Percentiles rank a stretch among this genome's conserved stretches.
These are phyloP conservation scores for Penicillium corylophilum DNA, from an alignment of 2,329 filamentous ascomycete genomes.

Conservation along the genomic window DNA sequence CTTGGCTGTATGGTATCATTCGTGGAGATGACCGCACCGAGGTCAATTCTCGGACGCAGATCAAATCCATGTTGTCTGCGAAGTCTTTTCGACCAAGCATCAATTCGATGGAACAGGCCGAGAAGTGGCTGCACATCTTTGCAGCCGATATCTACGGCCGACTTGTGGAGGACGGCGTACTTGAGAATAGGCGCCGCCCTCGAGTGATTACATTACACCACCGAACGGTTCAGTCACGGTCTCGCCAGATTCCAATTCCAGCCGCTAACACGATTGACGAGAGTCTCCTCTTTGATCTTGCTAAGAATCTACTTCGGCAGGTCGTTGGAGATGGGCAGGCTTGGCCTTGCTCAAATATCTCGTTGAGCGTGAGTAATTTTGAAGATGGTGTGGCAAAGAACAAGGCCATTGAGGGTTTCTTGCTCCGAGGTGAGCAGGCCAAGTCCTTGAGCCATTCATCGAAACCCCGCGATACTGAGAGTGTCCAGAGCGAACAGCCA, in stretches of 20 bases:
- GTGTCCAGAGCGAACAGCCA: constrained; percentile 14
- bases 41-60: constrained; percentile 85
- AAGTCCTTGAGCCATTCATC: constrained; percentile 42
- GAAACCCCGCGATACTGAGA: constrained; percentile 17
- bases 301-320: constrained; percentile 73
- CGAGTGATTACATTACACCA: constrained; percentile 84
- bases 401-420: constrained; percentile 78
- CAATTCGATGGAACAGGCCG: constrained; percentile 71
- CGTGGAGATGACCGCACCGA: constrained; percentile 84
- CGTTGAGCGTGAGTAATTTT: constrained; percentile 84
- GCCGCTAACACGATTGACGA: constrained; percentile 73
- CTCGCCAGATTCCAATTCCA: constrained; percentile 73
- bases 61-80: constrained; percentile 95
- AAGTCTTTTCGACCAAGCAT: constrained; percentile 91
- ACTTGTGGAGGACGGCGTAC: constrained; percentile 83
- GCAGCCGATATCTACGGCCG: constrained; percentile 86
- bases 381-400: constrained; percentile 84
- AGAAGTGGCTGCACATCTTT: constrained; percentile 87
- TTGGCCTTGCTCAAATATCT: constrained; percentile 92
- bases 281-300: constrained; percentile 68
- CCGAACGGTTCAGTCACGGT: constrained; percentile 70
- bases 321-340: constrained; percentile 73
- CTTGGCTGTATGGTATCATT: constrained; percentile 81
- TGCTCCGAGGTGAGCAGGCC: constrained; percentile 66
- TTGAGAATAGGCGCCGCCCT: constrained; percentile 83